Evolutionary conservation across 1,284 basidiomycete genomes (phyloP), one percentile per base, ranked within the genome.

Genomic region (Trametes versicolor): DNA sequence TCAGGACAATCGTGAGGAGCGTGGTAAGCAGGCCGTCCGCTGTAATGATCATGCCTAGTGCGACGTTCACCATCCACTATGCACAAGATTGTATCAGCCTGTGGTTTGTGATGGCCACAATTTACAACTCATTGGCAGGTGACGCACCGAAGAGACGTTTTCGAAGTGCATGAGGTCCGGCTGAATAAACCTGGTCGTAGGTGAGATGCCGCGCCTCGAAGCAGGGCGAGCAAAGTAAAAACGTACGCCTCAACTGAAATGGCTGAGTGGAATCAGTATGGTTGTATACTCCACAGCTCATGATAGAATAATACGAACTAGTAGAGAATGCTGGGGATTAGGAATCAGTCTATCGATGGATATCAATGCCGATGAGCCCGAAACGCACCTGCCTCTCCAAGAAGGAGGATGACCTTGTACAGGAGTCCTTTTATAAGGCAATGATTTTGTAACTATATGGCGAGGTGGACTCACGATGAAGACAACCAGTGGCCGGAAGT

Each of bases 21-120:
- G 52, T 37, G 15, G 64, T 59, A 12, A 62, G 25, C 19, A 62
- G 25, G 5, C 47, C 25, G 37, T 65, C 64, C 0, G 64, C 36
- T 2, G 39, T 23, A 10, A 62, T 21, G 12, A 39, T 45, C 51
- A 60, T 29, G 25, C 39, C 59, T 7, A 52, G 10, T 25, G 29
- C 60, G 1, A 25, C 39, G 2, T 54, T 49, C 7, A 58, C 21
- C 55, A 65, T 41, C 64, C 64, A 65, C 64, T 65, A n/a, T 0
- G 13, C 2, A 15, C 6, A 25, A 6, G 8, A 17, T 6, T 8
- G 21, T n/a, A n/a, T 13, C n/a, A 37, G 10, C 12, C n/a, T 39
- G 4, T 2, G 15, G 15, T 32, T 4, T 10, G 4, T 17, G 2
- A 6, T 21, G 23, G 3, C 12, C 9, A 36, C 2, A 5, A 9